Base-by-base conservation (phyloP, 2,329 filamentous ascomycete genomes). In the Hypomyces perniciosus region DNA sequence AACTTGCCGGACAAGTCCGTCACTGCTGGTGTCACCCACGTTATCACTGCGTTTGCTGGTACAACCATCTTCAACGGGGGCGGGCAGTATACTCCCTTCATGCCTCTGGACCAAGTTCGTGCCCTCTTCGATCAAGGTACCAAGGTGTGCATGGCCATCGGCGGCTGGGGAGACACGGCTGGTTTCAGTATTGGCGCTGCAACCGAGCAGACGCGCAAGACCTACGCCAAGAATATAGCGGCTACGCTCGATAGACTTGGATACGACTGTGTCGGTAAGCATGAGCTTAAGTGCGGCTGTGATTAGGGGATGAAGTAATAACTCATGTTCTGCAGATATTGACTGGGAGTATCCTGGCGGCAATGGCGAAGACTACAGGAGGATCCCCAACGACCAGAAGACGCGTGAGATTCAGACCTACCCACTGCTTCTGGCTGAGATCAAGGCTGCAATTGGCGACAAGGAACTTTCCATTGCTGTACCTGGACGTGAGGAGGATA, bases 291-390 rank as follows among this genome's bases (percentile, higher is more conserved):
- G 2, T 3, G 3, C 20, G 20, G 20, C 20, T 20, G 20, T 3
- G 20, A 20, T 20, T 8, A 4, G 13, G 10, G 26, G 31, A 20
- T 33, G 10, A 20, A 31, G 9, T 29, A 34, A 37, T 54, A 31
- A 40, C n/a, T 26, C 4, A 37, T 5, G 8, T 30, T 5, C 8
- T 7, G 34, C 9, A 65, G 84, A 88, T 54, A 74, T 88, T 39
- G 85, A 88, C 60, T 87, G 85, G 84, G 84, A 80, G 54, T 81
- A 74, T 44, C 67, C 70, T 1, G 77, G 76, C 12, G 84, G 85
- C 35, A 88, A 88, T 57, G 84, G 84, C 33, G 74, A 81, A 29
- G 83, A 88, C 66, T 88, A 88, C 71, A 85, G 80, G 59, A 59
- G 72, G 44, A 68, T 75, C 4, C 77, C 83, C 30, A 88, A 88